These are phyloP conservation scores for Salisapilia sapeloensis DNA, from an alignment of 352 stramenopile genomes.

Conservation along the genomic window DNA sequence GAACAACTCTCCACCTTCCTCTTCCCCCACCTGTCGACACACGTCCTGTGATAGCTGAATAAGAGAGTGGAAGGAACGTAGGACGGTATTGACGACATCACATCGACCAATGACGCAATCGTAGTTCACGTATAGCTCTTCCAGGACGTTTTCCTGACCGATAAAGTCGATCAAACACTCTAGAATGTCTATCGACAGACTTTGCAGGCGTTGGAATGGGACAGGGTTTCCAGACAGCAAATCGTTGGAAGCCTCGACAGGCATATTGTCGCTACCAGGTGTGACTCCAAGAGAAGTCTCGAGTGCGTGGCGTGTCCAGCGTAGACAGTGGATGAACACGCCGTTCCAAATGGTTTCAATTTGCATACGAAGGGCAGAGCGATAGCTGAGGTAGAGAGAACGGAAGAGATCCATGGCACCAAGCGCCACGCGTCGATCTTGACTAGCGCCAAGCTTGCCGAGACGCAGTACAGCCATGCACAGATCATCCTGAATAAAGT, in stretches of 20 bases:
- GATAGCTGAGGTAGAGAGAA: constrained; percentile 60
- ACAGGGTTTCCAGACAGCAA: constrained; percentile 47
- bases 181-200: constrained; percentile 55
- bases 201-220: constrained; percentile 28
- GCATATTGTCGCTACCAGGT: not conserved
- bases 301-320: constrained; percentile 32
- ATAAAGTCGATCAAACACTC: constrained; percentile 94
- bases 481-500: constrained; percentile 75
- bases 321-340: constrained; percentile 44
- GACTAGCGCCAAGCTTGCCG: no score
- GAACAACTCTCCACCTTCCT: constrained; percentile 52
- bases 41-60: constrained; percentile 35
- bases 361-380: constrained; percentile 60
- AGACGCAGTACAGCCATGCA: constrained; percentile 49
- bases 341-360: constrained; percentile 58
- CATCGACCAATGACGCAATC: constrained; percentile 96
- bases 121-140: constrained; percentile 98
- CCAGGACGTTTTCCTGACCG: constrained; percentile 86
- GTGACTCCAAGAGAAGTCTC: constrained; percentile 4
- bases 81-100: constrained; percentile 80
- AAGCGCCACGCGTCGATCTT: no score
- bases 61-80: constrained; percentile 91
- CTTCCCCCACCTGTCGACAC: constrained; percentile 52
- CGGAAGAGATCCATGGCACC: constrained; percentile 25
- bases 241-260: constrained; percentile 32